Evolutionary conservation across 768 basidiomycete species (phyloP).

Genomic region (Cystoderma amianthinum): DNA sequence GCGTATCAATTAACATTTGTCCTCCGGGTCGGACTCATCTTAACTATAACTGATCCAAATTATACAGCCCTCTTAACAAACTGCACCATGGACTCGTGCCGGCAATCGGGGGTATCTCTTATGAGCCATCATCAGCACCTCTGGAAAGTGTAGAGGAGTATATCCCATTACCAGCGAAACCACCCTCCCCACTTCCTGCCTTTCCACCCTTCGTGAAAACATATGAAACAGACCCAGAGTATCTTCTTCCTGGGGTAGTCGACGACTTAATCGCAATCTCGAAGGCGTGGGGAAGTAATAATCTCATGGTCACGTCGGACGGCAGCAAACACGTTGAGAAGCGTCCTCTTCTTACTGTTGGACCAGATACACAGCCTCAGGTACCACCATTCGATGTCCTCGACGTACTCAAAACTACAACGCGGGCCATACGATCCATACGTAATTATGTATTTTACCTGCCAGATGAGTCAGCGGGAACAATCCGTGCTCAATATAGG

Average conservation of each 20-base stretch:
- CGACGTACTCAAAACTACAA: constrained; percentile 68
- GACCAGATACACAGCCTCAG: not conserved
- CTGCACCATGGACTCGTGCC: constrained; percentile 61
- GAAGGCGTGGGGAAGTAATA: constrained; percentile 52
- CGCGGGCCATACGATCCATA: constrained; percentile 73
- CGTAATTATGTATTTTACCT: constrained; percentile 80
- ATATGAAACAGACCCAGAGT: constrained; percentile 70
- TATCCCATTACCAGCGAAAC: constrained; percentile 57
- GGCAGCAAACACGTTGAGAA: constrained; percentile 5
- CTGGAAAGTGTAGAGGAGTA: constrained; percentile 40
- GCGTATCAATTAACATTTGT: no score
- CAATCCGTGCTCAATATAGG: constrained; percentile 52
- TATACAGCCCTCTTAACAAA: constrained; percentile 35
- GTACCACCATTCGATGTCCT: constrained; percentile 55
- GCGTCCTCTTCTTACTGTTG: not conserved
- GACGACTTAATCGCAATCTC: constrained; percentile 65
- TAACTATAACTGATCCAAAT: constrained; percentile 4
- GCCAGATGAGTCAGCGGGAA: constrained; percentile 63
- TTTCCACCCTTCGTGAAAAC: constrained; percentile 55
- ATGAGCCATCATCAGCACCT: constrained; percentile 34
- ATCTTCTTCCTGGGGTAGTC: constrained; percentile 69
- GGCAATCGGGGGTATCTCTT: constrained; percentile 59
- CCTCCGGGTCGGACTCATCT: constrained; percentile 2
- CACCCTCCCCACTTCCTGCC: constrained; percentile 32
- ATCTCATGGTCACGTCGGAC: not conserved